Evolutionary conservation across 345 rosid genomes (phyloP).

Genomic region (Boechera divaricarpa): DNA sequence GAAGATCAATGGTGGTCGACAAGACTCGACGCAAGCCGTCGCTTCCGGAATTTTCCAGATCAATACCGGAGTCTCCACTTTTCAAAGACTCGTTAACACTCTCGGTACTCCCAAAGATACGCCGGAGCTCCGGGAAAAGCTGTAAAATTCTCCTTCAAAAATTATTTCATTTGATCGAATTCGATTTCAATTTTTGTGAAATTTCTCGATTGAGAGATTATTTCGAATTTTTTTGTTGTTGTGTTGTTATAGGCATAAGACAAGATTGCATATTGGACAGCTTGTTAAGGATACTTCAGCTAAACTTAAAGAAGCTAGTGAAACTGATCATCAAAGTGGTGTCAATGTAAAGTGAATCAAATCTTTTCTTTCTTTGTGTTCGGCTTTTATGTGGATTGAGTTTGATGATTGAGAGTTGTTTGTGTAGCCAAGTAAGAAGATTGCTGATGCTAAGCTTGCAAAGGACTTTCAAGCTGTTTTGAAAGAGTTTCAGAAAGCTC

Average conservation of each 20-base stretch:
- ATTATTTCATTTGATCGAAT: too few species aligned
- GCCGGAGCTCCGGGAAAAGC: conserved; percentile 93
- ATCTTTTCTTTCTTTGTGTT: conserved; percentile 3
- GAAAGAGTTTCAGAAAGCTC: conserved; percentile 98
- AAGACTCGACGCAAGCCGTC: conserved; percentile 86
- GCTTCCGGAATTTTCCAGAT: conserved; percentile 98
- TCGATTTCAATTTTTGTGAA: background rate
- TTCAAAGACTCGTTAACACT: conserved; percentile 90
- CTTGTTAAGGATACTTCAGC: conserved; percentile 96
- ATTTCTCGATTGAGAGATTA: background rate
- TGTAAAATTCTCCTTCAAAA: conserved; percentile 45
- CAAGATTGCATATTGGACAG: conserved; percentile 83
- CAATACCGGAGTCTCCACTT: conserved; percentile 95
- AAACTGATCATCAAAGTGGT: conserved; percentile 75
- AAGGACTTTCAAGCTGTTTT: conserved; percentile 96
- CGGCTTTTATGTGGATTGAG: background rate
- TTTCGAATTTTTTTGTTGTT: background rate
- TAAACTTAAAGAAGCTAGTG: conserved; percentile 92
- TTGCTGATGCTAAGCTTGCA: conserved; percentile 96
- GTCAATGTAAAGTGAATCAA: conserved; percentile 54
- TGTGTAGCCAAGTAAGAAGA: conserved; percentile 84
- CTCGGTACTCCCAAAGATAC: conserved; percentile 98
- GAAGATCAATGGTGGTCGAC: conserved; percentile 62
- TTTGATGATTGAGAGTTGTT: background rate
- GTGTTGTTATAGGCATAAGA: conserved; percentile 64